phyloP scores from a whole-genome alignment of 148 eudicot species.

The Tetragonia tetragonoides region DNA sequence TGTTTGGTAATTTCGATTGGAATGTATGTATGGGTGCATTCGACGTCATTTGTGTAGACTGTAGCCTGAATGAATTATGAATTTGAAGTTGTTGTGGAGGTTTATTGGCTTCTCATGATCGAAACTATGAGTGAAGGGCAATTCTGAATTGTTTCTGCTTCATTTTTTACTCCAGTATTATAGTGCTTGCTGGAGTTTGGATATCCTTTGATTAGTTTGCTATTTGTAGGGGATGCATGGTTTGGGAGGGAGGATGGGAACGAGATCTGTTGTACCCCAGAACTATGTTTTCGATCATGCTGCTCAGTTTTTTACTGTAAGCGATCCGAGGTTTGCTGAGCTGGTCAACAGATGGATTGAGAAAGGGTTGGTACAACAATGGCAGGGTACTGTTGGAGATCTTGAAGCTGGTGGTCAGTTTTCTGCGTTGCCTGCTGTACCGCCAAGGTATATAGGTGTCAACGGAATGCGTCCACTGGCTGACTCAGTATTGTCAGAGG shows the following conservation, averaged over 20 bases:
- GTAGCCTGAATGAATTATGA: neutral
- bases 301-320: conserved; percentile 87
- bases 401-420: conserved; percentile 77
- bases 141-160: neutral
- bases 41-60: neutral
- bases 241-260: conserved; percentile 97
- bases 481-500: conserved; percentile 82
- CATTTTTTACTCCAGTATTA: neutral
- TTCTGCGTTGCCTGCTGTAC: conserved; percentile 50
- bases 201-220: conserved; percentile 10
- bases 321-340: conserved; percentile 62
- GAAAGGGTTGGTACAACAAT: conserved; percentile 66
- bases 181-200: neutral
- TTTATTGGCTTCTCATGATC: neutral
- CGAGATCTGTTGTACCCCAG: conserved; percentile 70
- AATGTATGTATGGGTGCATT: neutral
- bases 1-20: neutral
- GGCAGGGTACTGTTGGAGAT: conserved; percentile 82
- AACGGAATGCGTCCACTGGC: conserved; percentile 95
- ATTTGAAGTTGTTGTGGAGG: neutral
- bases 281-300: conserved; percentile 81
- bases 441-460: conserved; percentile 68
- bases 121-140: neutral
- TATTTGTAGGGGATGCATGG: conserved; percentile 78
- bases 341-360: conserved; percentile 70